A percentile compares a stretch with the other conserved stretches of the same genome.
Evolutionary conservation across 2,329 filamentous ascomycete genomes (phyloP).

Genomic region (Ceratocystis papillata): DNA sequence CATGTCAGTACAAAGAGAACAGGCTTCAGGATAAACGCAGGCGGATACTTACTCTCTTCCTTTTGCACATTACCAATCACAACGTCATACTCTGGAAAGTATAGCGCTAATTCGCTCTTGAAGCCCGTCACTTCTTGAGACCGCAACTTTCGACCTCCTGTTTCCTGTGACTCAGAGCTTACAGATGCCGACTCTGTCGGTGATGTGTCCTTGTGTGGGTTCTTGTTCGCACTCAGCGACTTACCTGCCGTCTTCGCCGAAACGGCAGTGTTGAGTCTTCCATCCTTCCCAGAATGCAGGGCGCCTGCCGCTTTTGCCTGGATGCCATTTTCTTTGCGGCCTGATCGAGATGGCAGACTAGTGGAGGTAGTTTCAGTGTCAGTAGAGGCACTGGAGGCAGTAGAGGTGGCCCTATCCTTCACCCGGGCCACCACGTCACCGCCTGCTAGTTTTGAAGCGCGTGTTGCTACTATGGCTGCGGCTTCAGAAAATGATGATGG

Average conservation of each 20-base stretch:
- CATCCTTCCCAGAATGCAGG: not conserved
- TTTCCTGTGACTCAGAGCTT: conserved; percentile 40
- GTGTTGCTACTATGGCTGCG: conserved; percentile 24
- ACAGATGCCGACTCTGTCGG: conserved; percentile 32
- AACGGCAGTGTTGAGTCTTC: not conserved
- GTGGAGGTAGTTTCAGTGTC: not conserved
- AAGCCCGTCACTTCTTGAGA: conserved; percentile 76
- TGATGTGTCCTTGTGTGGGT: not conserved
- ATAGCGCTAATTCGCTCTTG: conserved; percentile 82
- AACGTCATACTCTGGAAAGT: conserved; percentile 91
- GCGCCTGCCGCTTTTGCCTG: not conserved
- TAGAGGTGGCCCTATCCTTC: conserved; percentile 12
- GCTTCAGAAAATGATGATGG: conserved; percentile 15
- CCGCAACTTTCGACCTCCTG: conserved; percentile 67
- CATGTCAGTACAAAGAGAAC: not conserved
- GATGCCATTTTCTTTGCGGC: conserved; percentile 4
- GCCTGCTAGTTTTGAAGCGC: conserved; percentile 19
- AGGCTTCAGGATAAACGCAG: not conserved
- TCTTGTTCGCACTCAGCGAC: not conserved
- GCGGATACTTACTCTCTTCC: conserved; percentile 54
- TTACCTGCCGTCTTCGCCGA: not conserved
- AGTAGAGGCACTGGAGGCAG: not conserved
- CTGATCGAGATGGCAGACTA: conserved; percentile 14
- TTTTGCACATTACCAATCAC: conserved; percentile 77
- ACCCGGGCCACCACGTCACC: conserved; percentile 14